Evolutionary conservation across 2,329 filamentous ascomycete species (phyloP).

Genomic region (Leptographium galeiforme): DNA sequence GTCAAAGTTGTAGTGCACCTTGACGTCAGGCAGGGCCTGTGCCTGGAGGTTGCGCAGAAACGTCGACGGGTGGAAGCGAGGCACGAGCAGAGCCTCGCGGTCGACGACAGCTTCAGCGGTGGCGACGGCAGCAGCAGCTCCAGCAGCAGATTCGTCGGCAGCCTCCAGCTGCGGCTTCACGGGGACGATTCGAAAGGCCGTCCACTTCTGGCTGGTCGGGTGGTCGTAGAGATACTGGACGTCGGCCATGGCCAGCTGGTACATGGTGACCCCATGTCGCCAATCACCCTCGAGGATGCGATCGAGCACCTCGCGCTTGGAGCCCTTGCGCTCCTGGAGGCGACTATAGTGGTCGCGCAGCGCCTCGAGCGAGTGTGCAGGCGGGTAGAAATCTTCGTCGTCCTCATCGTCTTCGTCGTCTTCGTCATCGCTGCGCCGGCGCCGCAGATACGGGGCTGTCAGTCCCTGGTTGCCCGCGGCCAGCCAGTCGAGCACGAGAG

Average conservation of each 20-base stretch:
- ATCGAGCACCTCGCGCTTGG: constrained; percentile 48
- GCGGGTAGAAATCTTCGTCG: constrained; percentile 54
- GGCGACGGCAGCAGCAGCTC: constrained; percentile 17
- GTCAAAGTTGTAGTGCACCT: constrained; percentile 71
- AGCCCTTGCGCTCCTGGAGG: constrained; percentile 46
- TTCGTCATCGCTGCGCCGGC: constrained; percentile 2
- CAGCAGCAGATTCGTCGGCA: constrained; percentile 5
- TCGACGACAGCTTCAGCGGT: constrained; percentile 27
- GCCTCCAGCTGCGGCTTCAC: constrained; percentile 25
- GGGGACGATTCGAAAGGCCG: constrained; percentile 44
- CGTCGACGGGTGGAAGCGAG: constrained; percentile 66
- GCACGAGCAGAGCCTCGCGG: constrained; percentile 36
- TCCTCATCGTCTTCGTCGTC: constrained; percentile 36
- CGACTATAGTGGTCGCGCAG: constrained; percentile 52
- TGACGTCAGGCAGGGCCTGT: constrained; percentile 64
- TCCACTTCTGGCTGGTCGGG: constrained; percentile 50
- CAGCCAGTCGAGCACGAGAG: constrained; percentile 66
- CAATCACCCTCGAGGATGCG: constrained; percentile 56
- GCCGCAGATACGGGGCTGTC: constrained; percentile 45
- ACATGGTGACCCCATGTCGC: constrained; percentile 49
- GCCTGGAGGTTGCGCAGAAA: constrained; percentile 65
- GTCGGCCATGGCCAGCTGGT: constrained; percentile 57
- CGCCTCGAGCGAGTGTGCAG: constrained; percentile 49
- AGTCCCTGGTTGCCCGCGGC: constrained; percentile 48
- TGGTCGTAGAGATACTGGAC: constrained; percentile 53